Conservation (phyloP, 441 rosid genomes). For the Biscutella auriculata region DNA sequence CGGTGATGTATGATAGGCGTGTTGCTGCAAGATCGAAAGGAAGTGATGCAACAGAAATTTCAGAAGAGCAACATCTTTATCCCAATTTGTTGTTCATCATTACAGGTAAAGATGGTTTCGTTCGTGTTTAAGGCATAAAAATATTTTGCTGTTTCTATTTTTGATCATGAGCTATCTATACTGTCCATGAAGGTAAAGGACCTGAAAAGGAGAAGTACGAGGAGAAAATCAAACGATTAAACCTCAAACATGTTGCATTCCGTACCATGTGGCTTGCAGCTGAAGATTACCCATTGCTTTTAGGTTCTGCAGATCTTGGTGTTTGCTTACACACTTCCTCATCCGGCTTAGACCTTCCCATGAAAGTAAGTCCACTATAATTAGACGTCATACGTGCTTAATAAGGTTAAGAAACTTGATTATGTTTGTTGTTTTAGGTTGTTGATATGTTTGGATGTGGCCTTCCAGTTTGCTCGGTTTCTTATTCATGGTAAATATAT, state of each 20-base stretch:
- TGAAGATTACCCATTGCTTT: conserved; percentile 89
- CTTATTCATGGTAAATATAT: conserved; percentile 85
- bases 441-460: conserved; percentile 99
- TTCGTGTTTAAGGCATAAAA: neutral
- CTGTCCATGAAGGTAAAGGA: conserved; percentile 62
- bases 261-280: conserved; percentile 96
- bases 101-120: conserved; percentile 41
- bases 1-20: conserved; percentile 90
- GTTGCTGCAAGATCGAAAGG: conserved; percentile 74
- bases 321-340: conserved; percentile 98
- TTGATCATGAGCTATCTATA: neutral
- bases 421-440: conserved; percentile 36
- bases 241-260: conserved; percentile 85
- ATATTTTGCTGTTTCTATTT: neutral
- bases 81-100: conserved; percentile 79
- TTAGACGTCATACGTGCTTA: neutral
- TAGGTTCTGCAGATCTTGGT: conserved; percentile 94
- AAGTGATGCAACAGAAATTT: conserved; percentile 42
- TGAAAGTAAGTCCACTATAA: conserved; percentile 53
- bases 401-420: neutral
- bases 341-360: conserved; percentile 95
- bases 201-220: conserved; percentile 87
- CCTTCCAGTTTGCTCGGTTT: conserved; percentile 92
- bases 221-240: conserved; percentile 62
- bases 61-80: conserved; percentile 39